phyloP scores from a whole-genome alignment of 352 stramenopile genomes.

The Aphanomyces astaci region DNA sequence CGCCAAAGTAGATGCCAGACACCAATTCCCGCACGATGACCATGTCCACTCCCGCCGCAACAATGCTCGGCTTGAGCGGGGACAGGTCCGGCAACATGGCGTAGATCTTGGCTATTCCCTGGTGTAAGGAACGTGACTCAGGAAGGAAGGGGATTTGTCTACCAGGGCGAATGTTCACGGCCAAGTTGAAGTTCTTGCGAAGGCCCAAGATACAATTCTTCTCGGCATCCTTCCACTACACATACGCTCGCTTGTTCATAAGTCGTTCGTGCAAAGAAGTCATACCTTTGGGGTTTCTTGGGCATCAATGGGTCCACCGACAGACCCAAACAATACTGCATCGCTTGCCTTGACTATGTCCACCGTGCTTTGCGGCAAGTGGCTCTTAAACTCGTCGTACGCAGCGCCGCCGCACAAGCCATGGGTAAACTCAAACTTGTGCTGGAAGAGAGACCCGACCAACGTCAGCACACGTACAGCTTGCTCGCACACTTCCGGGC shows the following conservation, averaged over 20 bases:
- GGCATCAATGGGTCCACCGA: slow-evolving; percentile 92
- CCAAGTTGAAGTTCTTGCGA: slow-evolving; percentile 95
- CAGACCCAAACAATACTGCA: slow-evolving; percentile 94
- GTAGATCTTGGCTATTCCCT: slow-evolving; percentile 90
- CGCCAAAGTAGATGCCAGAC: slow-evolving; percentile 98
- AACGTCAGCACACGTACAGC: slow-evolving; percentile 87
- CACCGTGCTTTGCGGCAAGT: slow-evolving; percentile 93
- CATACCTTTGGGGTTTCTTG: slow-evolving; percentile 73
- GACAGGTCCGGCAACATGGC: slow-evolving; percentile 95
- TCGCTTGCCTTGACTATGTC: slow-evolving; percentile 85
- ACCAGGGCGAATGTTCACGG: slow-evolving; percentile 94
- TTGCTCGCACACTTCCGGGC: slow-evolving; percentile 96
- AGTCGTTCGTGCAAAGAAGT: neutral
- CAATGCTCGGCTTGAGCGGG: slow-evolving; percentile 95
- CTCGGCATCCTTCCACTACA: slow-evolving; percentile 77
- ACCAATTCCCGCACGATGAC: slow-evolving; percentile 98
- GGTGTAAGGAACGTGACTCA: neutral
- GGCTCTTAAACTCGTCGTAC: slow-evolving; percentile 84
- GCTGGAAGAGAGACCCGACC: slow-evolving; percentile 68
- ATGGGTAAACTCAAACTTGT: slow-evolving; percentile 90
- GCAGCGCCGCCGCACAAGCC: slow-evolving; percentile 94
- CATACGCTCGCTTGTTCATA: neutral
- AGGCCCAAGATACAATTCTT: slow-evolving; percentile 97
- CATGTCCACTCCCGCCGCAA: slow-evolving; percentile 94
- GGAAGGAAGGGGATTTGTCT: neutral